Base-by-base conservation (phyloP, 2,329 filamentous ascomycete species). In the Tolypocladium pustulatum region DNA sequence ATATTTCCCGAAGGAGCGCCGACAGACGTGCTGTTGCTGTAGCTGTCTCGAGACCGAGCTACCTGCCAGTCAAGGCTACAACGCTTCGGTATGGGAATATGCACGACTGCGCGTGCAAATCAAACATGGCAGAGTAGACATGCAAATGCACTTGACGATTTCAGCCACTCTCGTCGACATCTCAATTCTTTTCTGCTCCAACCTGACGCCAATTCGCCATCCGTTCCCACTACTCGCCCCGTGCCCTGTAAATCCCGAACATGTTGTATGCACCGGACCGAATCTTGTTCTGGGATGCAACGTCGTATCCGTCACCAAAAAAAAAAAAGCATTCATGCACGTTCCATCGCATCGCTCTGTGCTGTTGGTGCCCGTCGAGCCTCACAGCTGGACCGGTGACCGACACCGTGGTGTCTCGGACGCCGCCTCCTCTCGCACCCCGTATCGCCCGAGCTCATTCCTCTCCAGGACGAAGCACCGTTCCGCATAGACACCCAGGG, bases 401-500 rank as follows among this genome's bases (percentile, higher is more conserved):
- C 58, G 25, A 36, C 63, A 67, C n/a, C 65, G 66, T n/a, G 61
- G 61, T 8, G 61, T 65, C 53, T 70, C 68, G 34, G 63, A 61
- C 12, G 67, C 67, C 59, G 61, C 57, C 55, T 70, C 67, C 60
- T 72, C 70, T 4, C 61, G 62, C 2, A 71, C 62, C 13, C 17
- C 56, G 25, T 69, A 57, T 12, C 57, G 59, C 2, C 66, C 68
- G 0, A 32, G 40, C 20, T 46, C 38, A 53, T 66, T 63, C n/a
- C 65, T 64, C 60, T 76, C 71, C 32, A 78, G 61, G 10, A 77
- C 69, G 56, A 80, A 80, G 60, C 77, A 78, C 40, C 77, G 66
- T 66, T 80, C 78, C 0, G 78, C 77, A 61, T 71, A 79, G 1
- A 78, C 65, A 2, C 78, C 78, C 41, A 68, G 65, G 49, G 68